A percentile compares a stretch with the other conserved stretches of the same genome.
Conservation (phyloP, 176 grass and related monocot genomes). For the Urochloa ruziziensis region DNA sequence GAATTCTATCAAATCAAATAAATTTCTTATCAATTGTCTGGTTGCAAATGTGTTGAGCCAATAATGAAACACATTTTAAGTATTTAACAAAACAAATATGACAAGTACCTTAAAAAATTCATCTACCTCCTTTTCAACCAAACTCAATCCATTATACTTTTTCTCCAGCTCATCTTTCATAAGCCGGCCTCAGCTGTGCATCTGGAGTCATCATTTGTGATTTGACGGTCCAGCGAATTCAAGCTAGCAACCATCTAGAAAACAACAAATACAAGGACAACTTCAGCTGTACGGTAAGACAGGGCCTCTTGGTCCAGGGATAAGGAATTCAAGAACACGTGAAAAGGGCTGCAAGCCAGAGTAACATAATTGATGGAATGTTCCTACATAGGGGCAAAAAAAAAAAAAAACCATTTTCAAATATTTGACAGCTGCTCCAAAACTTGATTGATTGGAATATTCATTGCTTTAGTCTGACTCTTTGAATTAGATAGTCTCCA, state of each 20-base stretch:
- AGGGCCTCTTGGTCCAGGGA: neutral
- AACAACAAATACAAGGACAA: neutral
- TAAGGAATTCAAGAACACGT: neutral
- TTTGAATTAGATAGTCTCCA: too few species aligned
- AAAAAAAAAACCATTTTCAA: neutral
- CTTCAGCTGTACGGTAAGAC: neutral
- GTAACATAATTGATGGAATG: neutral
- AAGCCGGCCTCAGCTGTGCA: slow-evolving; percentile 44
- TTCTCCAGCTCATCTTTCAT: slow-evolving; percentile 42
- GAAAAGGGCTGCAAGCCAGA: neutral
- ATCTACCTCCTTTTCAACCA: slow-evolving; percentile 49
- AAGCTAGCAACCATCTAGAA: slow-evolving; percentile 44
- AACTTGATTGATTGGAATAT: neutral
- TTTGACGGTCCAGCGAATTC: slow-evolving; percentile 40
- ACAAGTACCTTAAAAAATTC: slow-evolving; percentile 71
- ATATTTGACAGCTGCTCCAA: neutral
- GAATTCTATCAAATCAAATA: neutral
- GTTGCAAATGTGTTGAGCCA: neutral
- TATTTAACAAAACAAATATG: too few species aligned
- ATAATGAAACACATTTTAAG: too few species aligned
- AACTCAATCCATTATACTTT: slow-evolving; percentile 46
- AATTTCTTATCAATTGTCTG: neutral
- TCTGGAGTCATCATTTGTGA: too few species aligned
- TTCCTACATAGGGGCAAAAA: neutral
- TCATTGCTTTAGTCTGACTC: too few species aligned